Conservation (phyloP, 495 filamentous ascomycete species). For the Penicillium mononematosum region DNA sequence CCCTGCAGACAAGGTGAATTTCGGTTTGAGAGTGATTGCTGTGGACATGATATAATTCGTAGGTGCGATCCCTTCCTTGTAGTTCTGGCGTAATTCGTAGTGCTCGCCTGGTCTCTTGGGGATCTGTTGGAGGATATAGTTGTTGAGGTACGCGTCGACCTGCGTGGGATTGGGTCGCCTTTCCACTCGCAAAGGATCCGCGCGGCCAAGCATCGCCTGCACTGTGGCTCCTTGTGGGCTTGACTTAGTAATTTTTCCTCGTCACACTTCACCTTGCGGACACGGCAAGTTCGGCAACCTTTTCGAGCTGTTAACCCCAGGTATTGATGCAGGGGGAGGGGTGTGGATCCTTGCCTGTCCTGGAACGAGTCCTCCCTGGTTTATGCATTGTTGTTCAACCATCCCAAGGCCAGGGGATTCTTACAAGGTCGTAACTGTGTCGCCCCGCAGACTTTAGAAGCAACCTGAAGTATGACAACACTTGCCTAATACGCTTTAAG, state of each 20-base stretch:
- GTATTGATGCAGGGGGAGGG: background rate
- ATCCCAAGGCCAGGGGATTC: background rate
- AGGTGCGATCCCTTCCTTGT: background rate
- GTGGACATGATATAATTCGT: background rate
- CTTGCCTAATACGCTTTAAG: background rate
- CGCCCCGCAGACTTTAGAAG: background rate
- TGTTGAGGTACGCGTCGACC: slow-evolving; percentile 7
- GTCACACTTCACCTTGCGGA: slow-evolving; percentile 39
- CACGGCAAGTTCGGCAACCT: slow-evolving; percentile 39
- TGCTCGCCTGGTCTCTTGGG: background rate
- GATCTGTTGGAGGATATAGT: slow-evolving; percentile 1
- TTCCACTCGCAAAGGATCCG: slow-evolving; percentile 35
- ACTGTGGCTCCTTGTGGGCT: slow-evolving; percentile 34
- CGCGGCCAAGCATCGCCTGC: slow-evolving; percentile 29
- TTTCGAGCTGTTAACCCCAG: slow-evolving; percentile 1
- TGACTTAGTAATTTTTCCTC: slow-evolving; percentile 29
- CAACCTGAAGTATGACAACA: background rate
- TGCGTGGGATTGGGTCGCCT: slow-evolving; percentile 30
- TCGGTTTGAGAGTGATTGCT: background rate
- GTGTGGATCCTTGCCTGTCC: slow-evolving; percentile 33
- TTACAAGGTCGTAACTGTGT: slow-evolving; percentile 1
- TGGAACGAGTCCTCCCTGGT: slow-evolving; percentile 33
- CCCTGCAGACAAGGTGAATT: slow-evolving; percentile 5
- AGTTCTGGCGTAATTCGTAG: background rate
- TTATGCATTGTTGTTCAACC: slow-evolving; percentile 21